A percentile compares a stretch with the other conserved stretches of the same genome.
phyloP scores from a whole-genome alignment of 1,139 yeast species.

The Candida mesenterica region DNA sequence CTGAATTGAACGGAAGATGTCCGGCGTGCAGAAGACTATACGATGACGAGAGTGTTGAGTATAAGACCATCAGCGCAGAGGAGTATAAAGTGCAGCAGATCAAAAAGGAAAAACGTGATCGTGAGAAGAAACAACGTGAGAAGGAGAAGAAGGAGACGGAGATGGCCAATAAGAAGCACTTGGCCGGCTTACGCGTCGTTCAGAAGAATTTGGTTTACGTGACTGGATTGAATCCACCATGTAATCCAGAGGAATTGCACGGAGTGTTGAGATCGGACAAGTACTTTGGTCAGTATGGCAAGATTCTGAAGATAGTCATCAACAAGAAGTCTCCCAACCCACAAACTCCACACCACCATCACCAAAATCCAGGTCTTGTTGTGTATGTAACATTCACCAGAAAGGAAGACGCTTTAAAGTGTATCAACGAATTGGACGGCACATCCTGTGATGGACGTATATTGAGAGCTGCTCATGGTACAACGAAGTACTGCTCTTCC shows the following conservation, averaged over 20 bases:
- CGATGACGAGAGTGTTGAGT: conserved; percentile 91
- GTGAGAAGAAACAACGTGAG: conserved; percentile 85
- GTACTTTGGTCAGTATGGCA: conserved; percentile 97
- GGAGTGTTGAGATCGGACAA: conserved; percentile 82
- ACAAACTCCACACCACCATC: conserved; percentile 31
- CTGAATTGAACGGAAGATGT: conserved; percentile 92
- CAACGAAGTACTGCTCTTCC: conserved; percentile 95
- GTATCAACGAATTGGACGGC: conserved; percentile 93
- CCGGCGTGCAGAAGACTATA: conserved; percentile 97
- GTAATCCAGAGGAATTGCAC: conserved; percentile 86
- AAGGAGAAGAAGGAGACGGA: conserved; percentile 92
- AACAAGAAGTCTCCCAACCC: conserved; percentile 68
- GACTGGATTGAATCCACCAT: conserved; percentile 90
- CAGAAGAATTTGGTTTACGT: conserved; percentile 97
- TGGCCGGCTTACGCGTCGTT: conserved; percentile 95
- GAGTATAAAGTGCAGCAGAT: conserved; percentile 79
- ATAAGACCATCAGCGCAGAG: conserved; percentile 77
- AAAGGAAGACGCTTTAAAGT: conserved; percentile 91
- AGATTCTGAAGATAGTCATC: conserved; percentile 89
- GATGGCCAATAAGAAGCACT: conserved; percentile 83
- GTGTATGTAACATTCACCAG: conserved; percentile 92
- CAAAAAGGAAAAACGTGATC: conserved; percentile 76
- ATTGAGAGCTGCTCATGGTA: conserved; percentile 94
- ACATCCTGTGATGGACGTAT: conserved; percentile 87
- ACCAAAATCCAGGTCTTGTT: conserved; percentile 76